Base-by-base conservation (phyloP, 352 stramenopile species). In the Pythium folliculosum region DNA sequence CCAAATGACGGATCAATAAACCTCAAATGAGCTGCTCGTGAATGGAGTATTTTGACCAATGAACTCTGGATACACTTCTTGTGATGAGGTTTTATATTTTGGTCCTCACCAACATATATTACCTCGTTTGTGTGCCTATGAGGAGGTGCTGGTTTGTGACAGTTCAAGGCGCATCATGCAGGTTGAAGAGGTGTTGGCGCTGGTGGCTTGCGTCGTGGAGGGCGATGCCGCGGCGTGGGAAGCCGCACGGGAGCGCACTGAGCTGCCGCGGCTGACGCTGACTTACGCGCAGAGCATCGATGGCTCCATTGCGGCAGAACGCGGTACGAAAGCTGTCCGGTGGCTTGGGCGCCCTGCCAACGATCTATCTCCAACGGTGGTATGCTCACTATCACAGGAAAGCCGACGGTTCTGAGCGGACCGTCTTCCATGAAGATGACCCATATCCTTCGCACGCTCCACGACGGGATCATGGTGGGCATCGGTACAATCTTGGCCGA, bases 231-330 rank as follows among this genome's bases (percentile, higher is more conserved):
- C 75, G 21, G 63, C 21, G 14, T 77, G 72, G 76, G 61, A 58
- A 21, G 52, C 25, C 2, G 23, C 40, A 38, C 50, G 40, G n/a
- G 52, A 67, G 22, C 57, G 61, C 22, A 21, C 16, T 40, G 22
- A 1, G 9, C 48, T 75, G 47, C 82, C 86, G 3, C 83, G 87
- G 30, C 65, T 96, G 45, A 97, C 90, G 43, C 69, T 97, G 19
- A 95, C 89, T 13, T 97, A 96, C 60, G 90, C 90, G 44, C 90
- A 97, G 63, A 97, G 90, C 60, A 86, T 97, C 12, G 90, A 97
- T 55, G 90, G 90, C 1, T 95, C 81, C 5, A 85, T 97, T 38
- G 63, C 89, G 2, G 81, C 76, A 4, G 62, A 85, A 57, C 77
- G 78, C 77, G 87, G 87, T 90, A 52, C 9, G 60, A 60, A 14